Conservation (phyloP, 2,329 filamentous ascomycete species). For the Chaetomiaceae sp. region DNA sequence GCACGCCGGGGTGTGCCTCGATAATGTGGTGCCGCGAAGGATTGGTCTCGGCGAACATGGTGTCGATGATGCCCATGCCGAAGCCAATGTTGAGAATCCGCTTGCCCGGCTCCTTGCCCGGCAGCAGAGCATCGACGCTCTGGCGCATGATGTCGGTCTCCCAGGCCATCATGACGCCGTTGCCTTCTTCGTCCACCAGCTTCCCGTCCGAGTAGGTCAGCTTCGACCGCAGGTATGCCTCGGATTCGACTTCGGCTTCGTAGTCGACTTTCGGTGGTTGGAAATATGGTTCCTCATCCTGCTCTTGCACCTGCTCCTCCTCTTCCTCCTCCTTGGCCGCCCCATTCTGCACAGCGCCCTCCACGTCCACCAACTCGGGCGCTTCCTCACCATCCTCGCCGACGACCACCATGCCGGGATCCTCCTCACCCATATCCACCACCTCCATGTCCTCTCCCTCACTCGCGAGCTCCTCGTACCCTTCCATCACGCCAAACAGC, state of each 20-base stretch:
- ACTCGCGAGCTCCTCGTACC: conserved; percentile 69
- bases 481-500: conserved; percentile 74
- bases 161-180: conserved; percentile 94
- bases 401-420: conserved; percentile 18
- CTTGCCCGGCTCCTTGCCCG: conserved; percentile 44
- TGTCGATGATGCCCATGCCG: conserved; percentile 85
- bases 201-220: conserved; percentile 62
- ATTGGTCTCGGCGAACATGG: conserved; percentile 63
- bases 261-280: conserved; percentile 33
- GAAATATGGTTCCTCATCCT: conserved; percentile 28
- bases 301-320: conserved; percentile 5
- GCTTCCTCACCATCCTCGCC: conserved; percentile 33
- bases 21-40: conserved; percentile 76
- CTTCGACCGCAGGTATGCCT: conserved; percentile 63
- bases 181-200: conserved; percentile 68
- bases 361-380: conserved; percentile 28
- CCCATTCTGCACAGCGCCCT: conserved; percentile 4
- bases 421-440: conserved; percentile 36
- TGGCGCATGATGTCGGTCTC: conserved; percentile 80
- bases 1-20: conserved; percentile 76
- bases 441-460: conserved; percentile 41
- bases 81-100: conserved; percentile 82
- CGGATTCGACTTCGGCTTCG: conserved; percentile 53
- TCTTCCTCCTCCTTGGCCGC: conserved; percentile 14
- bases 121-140: conserved; percentile 64